These are phyloP conservation scores for Ganoderma sinense DNA, from an alignment of 1,284 basidiomycete genomes.

Conservation along the genomic window DNA sequence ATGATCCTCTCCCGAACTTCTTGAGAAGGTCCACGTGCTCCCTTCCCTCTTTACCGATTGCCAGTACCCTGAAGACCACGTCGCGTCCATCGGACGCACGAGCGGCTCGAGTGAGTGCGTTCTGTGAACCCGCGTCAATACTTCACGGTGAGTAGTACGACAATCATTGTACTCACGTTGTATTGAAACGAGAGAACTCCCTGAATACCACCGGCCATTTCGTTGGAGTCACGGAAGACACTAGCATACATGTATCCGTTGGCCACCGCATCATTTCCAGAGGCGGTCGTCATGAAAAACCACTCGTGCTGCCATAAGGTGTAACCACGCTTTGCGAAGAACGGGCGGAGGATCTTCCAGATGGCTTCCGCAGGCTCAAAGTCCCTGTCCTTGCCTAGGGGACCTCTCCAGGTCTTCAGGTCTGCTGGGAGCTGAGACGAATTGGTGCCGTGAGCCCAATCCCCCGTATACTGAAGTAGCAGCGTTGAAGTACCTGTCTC, in stretches of 20 bases:
- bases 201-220: no score
- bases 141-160: not conserved
- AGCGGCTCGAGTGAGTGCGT: conserved; percentile 1
- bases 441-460: not conserved
- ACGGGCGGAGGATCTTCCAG: not conserved
- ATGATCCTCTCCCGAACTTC: not conserved
- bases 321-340: conserved; percentile 1
- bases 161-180: no score
- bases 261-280: not conserved
- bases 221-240: not conserved
- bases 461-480: not conserved
- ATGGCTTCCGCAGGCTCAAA: not conserved
- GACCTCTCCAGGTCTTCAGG: not conserved
- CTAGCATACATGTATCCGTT: not conserved
- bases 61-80: conserved; percentile 9
- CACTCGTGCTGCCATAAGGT: not conserved
- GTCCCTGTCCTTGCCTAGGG: not conserved
- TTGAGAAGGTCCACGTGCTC: conserved; percentile 11
- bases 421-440: not conserved
- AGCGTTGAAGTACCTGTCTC: not conserved
- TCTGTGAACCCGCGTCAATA: not conserved
- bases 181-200: no score
- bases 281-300: not conserved
- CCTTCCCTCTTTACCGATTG: conserved; percentile 5
- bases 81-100: not conserved